Evolutionary conservation across 2,329 filamentous ascomycete genomes (phyloP).

Genomic region (Dothideomycetidae sp.): DNA sequence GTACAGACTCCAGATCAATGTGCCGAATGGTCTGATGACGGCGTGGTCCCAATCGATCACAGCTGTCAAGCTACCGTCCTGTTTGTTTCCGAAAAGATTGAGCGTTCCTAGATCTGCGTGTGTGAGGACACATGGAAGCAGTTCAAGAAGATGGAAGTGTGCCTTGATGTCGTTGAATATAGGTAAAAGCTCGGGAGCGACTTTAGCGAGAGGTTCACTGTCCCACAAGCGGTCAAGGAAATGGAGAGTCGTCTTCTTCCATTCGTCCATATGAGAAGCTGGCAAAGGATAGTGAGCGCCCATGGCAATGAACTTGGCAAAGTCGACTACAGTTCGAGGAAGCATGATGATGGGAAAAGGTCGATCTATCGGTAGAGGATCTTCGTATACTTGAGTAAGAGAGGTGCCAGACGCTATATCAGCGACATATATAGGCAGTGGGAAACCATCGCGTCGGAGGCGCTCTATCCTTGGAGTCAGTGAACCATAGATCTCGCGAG

Average conservation of each 20-base stretch:
- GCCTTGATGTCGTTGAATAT: no score
- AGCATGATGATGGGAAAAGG: background rate
- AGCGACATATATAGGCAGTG: no score
- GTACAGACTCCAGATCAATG: background rate
- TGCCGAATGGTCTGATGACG: background rate
- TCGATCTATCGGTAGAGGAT: no score
- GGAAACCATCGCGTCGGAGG: no score
- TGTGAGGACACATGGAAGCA: background rate
- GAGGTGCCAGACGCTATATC: no score
- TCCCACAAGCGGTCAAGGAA: no score
- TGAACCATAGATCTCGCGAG: no score
- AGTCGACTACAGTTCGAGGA: background rate
- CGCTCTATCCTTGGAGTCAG: no score
- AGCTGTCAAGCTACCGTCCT: background rate
- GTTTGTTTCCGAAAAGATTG: background rate
- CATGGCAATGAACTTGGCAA: background rate
- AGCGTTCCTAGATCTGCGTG: background rate
- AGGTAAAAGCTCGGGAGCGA: no score
- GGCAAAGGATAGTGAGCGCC: background rate
- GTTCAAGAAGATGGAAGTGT: background rate
- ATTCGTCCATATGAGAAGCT: background rate
- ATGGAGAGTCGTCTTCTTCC: background rate
- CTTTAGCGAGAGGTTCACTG: no score
- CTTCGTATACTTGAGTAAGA: no score
- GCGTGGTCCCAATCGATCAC: conserved; percentile 1